phyloP scores from a whole-genome alignment of 177 flowering plant species.

The Vitis hybrid region DNA sequence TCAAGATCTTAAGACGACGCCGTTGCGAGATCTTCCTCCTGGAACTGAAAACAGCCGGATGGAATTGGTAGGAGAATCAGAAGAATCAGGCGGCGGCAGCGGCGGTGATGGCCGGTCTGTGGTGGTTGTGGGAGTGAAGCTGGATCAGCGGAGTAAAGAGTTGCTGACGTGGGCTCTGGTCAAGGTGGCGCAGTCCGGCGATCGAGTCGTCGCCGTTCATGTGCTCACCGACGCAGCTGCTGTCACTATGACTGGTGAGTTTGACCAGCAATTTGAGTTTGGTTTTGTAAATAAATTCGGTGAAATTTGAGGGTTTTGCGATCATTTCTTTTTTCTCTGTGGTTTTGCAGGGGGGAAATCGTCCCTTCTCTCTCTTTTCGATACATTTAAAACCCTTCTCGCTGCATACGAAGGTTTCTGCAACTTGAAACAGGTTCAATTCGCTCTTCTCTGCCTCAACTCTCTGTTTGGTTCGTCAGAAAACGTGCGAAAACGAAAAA shows the following conservation, averaged over 20 bases:
- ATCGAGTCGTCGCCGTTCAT: slow-evolving; percentile 61
- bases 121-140: slow-evolving; percentile 64
- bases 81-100: slow-evolving; percentile 8
- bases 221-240: slow-evolving; percentile 27
- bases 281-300: too few species aligned
- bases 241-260: slow-evolving; percentile 20
- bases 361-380: slow-evolving; percentile 39
- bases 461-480: not conserved
- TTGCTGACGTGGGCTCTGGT: slow-evolving; percentile 71
- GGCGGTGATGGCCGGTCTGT: slow-evolving; percentile 11
- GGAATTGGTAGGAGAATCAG: slow-evolving; percentile 7
- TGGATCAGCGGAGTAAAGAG: slow-evolving; percentile 48
- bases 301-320: not conserved
- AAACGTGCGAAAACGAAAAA: not conserved
- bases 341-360: slow-evolving; percentile 21
- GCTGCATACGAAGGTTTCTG: slow-evolving; percentile 53
- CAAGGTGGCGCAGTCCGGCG: slow-evolving; percentile 59
- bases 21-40: not conserved
- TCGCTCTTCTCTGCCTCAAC: not conserved
- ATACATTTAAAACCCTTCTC: slow-evolving; percentile 39
- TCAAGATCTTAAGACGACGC: not conserved
- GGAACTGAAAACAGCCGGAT: not conserved
- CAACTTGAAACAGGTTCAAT: slow-evolving; percentile 43
- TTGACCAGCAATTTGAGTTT: not conserved
- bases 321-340: not conserved